A percentile compares a stretch with the other conserved stretches of the same genome.
Conservation (phyloP, 495 filamentous ascomycete genomes). For the Oidiodendron maius region DNA sequence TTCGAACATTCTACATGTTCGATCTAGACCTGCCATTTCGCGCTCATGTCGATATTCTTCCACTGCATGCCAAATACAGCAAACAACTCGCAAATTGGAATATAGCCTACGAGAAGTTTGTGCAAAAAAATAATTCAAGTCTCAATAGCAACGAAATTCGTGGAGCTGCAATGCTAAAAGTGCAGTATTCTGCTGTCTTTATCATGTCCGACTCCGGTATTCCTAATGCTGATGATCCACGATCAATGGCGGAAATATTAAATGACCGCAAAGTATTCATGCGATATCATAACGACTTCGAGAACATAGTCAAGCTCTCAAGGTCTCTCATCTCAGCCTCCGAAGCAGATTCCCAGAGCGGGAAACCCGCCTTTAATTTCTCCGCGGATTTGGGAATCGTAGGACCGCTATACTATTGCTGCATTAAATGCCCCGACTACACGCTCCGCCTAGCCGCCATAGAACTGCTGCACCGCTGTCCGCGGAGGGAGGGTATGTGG, state of each 20-base stretch:
- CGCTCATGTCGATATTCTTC: background rate
- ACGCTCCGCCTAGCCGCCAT: slow-evolving; percentile 33
- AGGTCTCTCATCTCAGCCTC: slow-evolving; percentile 12
- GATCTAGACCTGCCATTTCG: slow-evolving; percentile 9
- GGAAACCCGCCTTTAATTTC: slow-evolving; percentile 14
- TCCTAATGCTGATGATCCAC: background rate
- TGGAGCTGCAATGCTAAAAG: slow-evolving; percentile 17
- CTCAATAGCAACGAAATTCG: slow-evolving; percentile 15
- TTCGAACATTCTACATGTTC: slow-evolving; percentile 14
- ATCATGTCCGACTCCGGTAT: slow-evolving; percentile 7
- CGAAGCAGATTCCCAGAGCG: slow-evolving; percentile 8
- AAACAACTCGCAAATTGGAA: slow-evolving; percentile 9
- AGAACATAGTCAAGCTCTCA: slow-evolving; percentile 8
- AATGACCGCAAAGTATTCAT: slow-evolving; percentile 5
- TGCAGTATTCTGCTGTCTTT: slow-evolving; percentile 10
- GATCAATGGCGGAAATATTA: slow-evolving; percentile 2
- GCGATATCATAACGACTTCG: slow-evolving; percentile 6
- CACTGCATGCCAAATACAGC: background rate
- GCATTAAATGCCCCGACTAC: slow-evolving; percentile 33
- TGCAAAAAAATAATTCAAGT: slow-evolving; percentile 4
- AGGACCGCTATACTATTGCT: slow-evolving; percentile 30
- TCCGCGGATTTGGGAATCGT: slow-evolving; percentile 31
- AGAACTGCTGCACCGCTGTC: slow-evolving; percentile 26
- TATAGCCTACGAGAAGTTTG: slow-evolving; percentile 13
- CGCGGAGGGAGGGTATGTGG: slow-evolving; percentile 44